Percentiles rank a stretch among this genome's conserved stretches.
phyloP scores from a whole-genome alignment of 2,329 filamentous ascomycete genomes.

The Aureobasidium leucospermi region DNA sequence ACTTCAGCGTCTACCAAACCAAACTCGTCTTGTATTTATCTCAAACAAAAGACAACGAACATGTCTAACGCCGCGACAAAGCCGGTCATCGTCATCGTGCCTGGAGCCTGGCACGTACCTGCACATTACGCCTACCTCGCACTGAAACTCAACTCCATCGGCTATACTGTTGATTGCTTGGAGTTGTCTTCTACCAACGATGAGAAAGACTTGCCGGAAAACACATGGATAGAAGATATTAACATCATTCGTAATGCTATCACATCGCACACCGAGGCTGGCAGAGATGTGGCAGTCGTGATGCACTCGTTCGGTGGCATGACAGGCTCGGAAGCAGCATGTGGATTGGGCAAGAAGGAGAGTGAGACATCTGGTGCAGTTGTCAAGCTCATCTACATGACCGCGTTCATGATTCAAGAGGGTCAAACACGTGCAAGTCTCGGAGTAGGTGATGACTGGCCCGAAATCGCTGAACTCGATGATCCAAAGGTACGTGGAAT shows the following conservation, averaged over 20 bases:
- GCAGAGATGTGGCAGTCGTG: conserved; percentile 23
- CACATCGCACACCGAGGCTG: conserved; percentile 19
- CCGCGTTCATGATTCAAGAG: conserved; percentile 15
- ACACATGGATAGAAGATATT: neutral
- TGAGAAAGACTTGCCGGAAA: neutral
- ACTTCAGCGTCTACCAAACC: neutral
- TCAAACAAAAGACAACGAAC: neutral
- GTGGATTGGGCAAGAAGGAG: conserved; percentile 18
- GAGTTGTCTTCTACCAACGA: neutral
- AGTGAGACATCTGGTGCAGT: conserved; percentile 16
- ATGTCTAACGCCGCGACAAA: neutral
- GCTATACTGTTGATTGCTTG: conserved; percentile 18
- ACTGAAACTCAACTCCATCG: conserved; percentile 18
- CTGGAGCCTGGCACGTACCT: conserved; percentile 24
- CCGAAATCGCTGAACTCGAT: neutral
- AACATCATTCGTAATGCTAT: conserved; percentile 18
- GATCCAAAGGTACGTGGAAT: neutral
- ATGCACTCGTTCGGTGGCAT: conserved; percentile 28
- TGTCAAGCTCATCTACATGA: conserved; percentile 22
- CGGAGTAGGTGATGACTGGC: neutral
- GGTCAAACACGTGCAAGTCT: neutral
- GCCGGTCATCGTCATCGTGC: conserved; percentile 22
- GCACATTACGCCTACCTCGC: conserved; percentile 19
- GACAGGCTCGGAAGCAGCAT: conserved; percentile 22
- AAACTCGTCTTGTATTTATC: neutral